Evolutionary conservation across 306 rosid species (phyloP), one percentile per base, ranked within the genome.

Genomic region (Ammopiptanthus mongolicus): DNA sequence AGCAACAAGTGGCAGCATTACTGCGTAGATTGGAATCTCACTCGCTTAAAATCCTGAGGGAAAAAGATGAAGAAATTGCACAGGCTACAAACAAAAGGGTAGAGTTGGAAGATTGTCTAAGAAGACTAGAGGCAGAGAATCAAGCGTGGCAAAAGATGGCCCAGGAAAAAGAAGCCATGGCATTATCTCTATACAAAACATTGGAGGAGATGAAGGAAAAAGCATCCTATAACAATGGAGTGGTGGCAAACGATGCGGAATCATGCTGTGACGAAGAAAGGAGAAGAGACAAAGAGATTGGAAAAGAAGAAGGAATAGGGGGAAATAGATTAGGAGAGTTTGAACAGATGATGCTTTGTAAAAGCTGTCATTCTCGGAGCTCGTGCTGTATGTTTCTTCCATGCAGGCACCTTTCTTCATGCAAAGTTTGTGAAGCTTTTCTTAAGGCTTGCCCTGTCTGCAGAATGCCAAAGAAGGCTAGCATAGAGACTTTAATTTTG

Each of bases 381-480:
- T 69, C 93, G 79, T 56, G 93, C 61, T 60, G 75, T 50, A 23
- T 95, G 82, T 90, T 91, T 28, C 87, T 95, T 34, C 98, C 97
- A 50, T 95, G 98, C 80, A 84, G 98, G 70, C 98, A 93, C 73
- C 88, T 93, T 36, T 86, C 88, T 69, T 91, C 87, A 41, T 93
- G 99, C 87, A 80, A 80, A 68, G 80, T 17, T 48, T 95, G 99
- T 12, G 93, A 90, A 63, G n/a, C 81, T 17, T 62, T 65, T 37
- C 84, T 95, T 50, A 81, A 90, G 76, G 78, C 82, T 58, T 95
- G 97, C 76, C 97, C 97, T 3, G 86, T 92, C 5, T 90, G 97
- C 73, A 50, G 42, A 57, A 63, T 79, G 79, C 80, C 77, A 22
- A 92, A 90, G 91, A 95, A 87, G 58, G 85, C 88, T 36, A 77